A percentile compares a stretch with the other conserved stretches of the same genome.
These are phyloP conservation scores for Emmonsiellopsis sp. DNA, from an alignment of 2,329 filamentous ascomycete species.

Conservation along the genomic window DNA sequence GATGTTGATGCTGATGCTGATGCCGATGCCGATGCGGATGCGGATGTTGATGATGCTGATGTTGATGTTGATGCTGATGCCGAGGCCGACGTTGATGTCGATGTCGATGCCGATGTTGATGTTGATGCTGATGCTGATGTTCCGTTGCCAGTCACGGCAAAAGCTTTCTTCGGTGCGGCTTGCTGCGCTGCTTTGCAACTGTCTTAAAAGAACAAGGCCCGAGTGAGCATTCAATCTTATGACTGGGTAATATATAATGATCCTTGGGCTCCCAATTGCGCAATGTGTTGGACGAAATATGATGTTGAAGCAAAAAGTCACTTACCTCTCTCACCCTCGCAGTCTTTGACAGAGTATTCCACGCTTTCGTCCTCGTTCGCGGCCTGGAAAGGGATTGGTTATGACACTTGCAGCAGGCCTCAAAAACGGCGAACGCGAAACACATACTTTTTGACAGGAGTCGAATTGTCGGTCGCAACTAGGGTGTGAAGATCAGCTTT, in stretches of 20 bases:
- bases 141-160: not conserved
- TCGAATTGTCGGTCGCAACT: slow-evolving; percentile 18
- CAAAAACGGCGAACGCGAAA: not conserved
- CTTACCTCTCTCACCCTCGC: slow-evolving; percentile 12
- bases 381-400: slow-evolving; percentile 3
- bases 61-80: not conserved
- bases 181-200: not conserved
- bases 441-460: slow-evolving; percentile 12
- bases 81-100: not conserved
- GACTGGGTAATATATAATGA: not conserved
- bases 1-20: not conserved
- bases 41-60: not conserved
- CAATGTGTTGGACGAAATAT: not conserved
- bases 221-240: not conserved
- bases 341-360: slow-evolving; percentile 12
- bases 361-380: slow-evolving; percentile 9
- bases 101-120: not conserved
- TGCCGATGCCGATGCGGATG: too few species aligned
- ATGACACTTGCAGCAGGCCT: not conserved
- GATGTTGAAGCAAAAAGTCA: not conserved
- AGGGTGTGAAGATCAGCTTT: not conserved
- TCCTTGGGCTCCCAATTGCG: not conserved
- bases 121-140: not conserved
- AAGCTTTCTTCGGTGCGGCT: not conserved
- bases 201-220: not conserved